These are phyloP conservation scores for Bipolaris gigantea DNA, from an alignment of 2,329 filamentous ascomycete genomes.

Conservation along the genomic window DNA sequence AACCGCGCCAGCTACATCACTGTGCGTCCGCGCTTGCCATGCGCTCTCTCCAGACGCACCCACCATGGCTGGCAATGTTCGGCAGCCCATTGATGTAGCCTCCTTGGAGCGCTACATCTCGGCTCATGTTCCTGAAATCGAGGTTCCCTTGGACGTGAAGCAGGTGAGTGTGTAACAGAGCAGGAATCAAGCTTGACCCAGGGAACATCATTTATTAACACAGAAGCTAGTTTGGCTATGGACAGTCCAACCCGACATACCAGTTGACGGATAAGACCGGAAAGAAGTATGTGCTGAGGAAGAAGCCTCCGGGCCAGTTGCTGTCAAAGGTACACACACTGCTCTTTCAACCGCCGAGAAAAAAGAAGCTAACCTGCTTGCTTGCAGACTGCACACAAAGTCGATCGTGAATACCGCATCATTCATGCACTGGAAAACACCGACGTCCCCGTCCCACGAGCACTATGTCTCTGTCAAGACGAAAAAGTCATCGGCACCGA, in stretches of 20 bases:
- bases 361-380: not conserved
- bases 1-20: constrained; percentile 20
- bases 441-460: constrained; percentile 81
- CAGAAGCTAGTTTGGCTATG: constrained; percentile 79
- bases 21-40: constrained; percentile 14
- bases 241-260: constrained; percentile 97
- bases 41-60: constrained; percentile 16
- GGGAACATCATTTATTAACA: not conserved
- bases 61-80: constrained; percentile 79
- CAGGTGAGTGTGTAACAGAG: constrained; percentile 61
- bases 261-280: constrained; percentile 75
- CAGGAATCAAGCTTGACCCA: not conserved
- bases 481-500: constrained; percentile 77
- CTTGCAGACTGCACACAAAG: constrained; percentile 82
- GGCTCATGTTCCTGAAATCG: constrained; percentile 78
- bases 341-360: not conserved
- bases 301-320: constrained; percentile 95
- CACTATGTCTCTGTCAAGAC: constrained; percentile 86
- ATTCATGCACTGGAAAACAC: constrained; percentile 79
- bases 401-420: constrained; percentile 93
- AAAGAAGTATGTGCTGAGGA: constrained; percentile 82
- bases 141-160: constrained; percentile 81
- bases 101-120: constrained; percentile 79
- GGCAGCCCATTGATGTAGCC: constrained; percentile 84
- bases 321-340: constrained; percentile 58